A percentile compares a stretch with the other conserved stretches of the same genome.
phyloP scores from a whole-genome alignment of 1,284 basidiomycete species.

The Stereum hirsutum region DNA sequence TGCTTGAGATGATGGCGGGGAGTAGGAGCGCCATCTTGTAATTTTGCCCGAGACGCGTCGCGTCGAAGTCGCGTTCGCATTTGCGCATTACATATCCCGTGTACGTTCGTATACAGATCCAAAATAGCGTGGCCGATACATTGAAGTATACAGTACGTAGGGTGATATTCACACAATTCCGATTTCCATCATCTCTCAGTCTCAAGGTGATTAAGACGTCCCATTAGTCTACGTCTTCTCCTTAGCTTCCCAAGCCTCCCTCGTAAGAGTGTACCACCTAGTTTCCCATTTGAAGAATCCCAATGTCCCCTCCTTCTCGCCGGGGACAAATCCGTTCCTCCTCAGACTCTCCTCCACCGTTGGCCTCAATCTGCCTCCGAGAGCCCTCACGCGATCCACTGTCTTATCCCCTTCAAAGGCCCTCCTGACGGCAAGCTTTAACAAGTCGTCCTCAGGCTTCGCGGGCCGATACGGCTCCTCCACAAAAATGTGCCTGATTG shows the following conservation, averaged over 20 bases:
- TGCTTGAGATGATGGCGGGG: slow-evolving; percentile 25
- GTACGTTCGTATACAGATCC: no score
- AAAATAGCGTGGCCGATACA: no score
- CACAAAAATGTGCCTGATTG: slow-evolving; percentile 73
- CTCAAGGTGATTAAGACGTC: no score
- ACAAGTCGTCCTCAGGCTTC: slow-evolving; percentile 57
- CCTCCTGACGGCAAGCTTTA: slow-evolving; percentile 46
- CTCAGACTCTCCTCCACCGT: slow-evolving; percentile 40
- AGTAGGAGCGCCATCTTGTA: slow-evolving; percentile 26
- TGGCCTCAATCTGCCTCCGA: slow-evolving; percentile 39
- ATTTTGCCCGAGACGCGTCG: no score
- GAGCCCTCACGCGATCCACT: slow-evolving; percentile 35
- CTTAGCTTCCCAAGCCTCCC: slow-evolving; percentile 28
- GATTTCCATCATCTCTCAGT: no score
- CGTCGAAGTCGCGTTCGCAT: no score
- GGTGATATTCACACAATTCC: no score
- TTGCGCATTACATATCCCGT: no score
- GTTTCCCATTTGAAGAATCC: slow-evolving; percentile 50
- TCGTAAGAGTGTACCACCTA: slow-evolving; percentile 28
- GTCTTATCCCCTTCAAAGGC: slow-evolving; percentile 39
- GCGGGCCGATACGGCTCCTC: slow-evolving; percentile 51
- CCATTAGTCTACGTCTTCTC: no score
- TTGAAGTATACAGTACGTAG: no score
- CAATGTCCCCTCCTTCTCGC: slow-evolving; percentile 29
- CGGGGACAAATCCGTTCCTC: slow-evolving; percentile 41